These are phyloP conservation scores for Cercophora sp. DNA, from an alignment of 495 filamentous ascomycete species.

Conservation along the genomic window DNA sequence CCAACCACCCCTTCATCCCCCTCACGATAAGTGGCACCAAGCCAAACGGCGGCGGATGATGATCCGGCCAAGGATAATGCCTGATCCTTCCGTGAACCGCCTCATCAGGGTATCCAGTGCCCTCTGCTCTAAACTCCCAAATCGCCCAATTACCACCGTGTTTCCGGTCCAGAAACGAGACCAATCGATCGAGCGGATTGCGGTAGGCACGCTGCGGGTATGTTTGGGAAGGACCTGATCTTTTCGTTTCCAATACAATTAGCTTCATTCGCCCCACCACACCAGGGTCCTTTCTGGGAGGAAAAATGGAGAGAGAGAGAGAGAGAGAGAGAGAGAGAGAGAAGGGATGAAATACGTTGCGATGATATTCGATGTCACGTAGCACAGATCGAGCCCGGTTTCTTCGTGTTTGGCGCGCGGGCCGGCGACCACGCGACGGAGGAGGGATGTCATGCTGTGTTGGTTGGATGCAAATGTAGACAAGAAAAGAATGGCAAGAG, in stretches of 20 bases:
- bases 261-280: too few species aligned
- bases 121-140: slow-evolving; percentile 96
- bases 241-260: slow-evolving; percentile 13
- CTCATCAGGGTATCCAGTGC: slow-evolving; percentile 87
- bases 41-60: slow-evolving; percentile 91
- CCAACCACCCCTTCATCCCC: slow-evolving; percentile 83
- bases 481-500: too few species aligned
- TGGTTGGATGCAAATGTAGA: too few species aligned
- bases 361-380: slow-evolving; percentile 77
- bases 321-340: neutral
- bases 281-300: neutral
- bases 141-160: slow-evolving; percentile 85
- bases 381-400: slow-evolving; percentile 89
- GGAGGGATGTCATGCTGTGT: slow-evolving; percentile 49
- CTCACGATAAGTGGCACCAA: slow-evolving; percentile 84
- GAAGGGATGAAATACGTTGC: slow-evolving; percentile 48
- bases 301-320: neutral
- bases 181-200: slow-evolving; percentile 80
- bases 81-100: slow-evolving; percentile 79
- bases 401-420: slow-evolving; percentile 79
- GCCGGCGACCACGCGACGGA: slow-evolving; percentile 62
- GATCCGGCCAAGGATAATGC: slow-evolving; percentile 95
- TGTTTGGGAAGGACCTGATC: slow-evolving; percentile 80
- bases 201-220: slow-evolving; percentile 90
- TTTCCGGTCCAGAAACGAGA: slow-evolving; percentile 78